Base-by-base conservation (phyloP, 1,139 yeast genomes). In the Nakaseomyces bracarensis region DNA sequence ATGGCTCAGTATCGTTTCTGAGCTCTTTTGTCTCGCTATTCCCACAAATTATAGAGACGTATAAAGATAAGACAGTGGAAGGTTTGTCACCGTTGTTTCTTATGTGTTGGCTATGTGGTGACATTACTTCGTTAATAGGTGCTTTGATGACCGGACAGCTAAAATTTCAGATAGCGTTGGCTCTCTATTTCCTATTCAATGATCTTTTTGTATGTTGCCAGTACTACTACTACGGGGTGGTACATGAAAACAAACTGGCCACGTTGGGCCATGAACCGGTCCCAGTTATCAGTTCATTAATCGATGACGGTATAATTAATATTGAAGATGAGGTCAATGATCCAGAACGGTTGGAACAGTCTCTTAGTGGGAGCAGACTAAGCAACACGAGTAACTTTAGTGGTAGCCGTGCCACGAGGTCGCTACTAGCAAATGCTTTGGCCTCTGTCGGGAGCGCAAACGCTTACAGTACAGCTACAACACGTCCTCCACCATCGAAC, bases 21-120 rank as follows among this genome's bases (percentile, higher is more conserved):
- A 68, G 84, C 42, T 87, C 96, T 84, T 69, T 87, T 36, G 79
- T 87, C 53, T 95, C 96, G 1, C 93, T 85, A 58, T 64, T 85
- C 20, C 97, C 97, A 0, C 98, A 89, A 59, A 79, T 86, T 15
- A 64, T 78, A 46, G 77, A 80, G 54, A 89, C 89, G 55, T 84
- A 82, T 61, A 68, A 68, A 26, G 76, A 72, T 57, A 80, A 84
- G 55, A 81, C 94, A 1, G 95, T 93, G 1, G 94, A 81, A 30
- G 97, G 96, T 1, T 70, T 91, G 23, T 82, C 95, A 6, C 75
- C 82, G n/a, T 71, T 72, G 8, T 86, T 89, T 53, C 69, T 91
- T 4, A 49, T 74, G 15, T 75, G 82, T 43, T 87, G 96, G 96
- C 73, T 85, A 47, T 58, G 77, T 48, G 98, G 97, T 3, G 98